Base-by-base conservation (phyloP, 345 rosid species). In the Rhizophora apiculata region DNA sequence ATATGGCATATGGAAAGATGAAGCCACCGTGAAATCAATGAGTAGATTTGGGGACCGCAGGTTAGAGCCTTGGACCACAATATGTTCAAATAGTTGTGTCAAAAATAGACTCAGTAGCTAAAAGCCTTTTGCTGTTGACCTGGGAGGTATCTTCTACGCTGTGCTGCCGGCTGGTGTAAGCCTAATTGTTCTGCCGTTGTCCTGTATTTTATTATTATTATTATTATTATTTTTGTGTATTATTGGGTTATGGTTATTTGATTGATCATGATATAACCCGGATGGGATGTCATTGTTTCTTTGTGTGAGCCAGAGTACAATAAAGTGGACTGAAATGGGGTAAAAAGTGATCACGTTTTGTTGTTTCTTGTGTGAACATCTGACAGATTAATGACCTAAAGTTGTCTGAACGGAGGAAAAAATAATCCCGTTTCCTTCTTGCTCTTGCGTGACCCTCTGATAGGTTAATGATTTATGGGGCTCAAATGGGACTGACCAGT, bases 1-100 rank as follows among this genome's bases (percentile, higher is more conserved):
- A 29, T 76, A 74, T 65, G 97, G 98, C 65, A 72, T 90, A 46
- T 79, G 77, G 88, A 88, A 92, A 68, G 91, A 92, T 74, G 91
- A 90, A 82, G 96, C 89, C 69, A 88, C 83, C 0, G 92, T 92
- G 73, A 88, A 90, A 88, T 90, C 99, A 64, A 95, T 92, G 96
- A 88, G 98, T 83, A 86, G 99, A 87, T 82, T 79, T 49, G 98
- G 99, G 68, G 88, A 95, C 71, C 81, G 71, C 84, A 90, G 99
- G 99, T 92, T 72, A 53, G 57, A 56, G 59, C 34, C 54, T 65
- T 9, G 13, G 39, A 60, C 60, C 51, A 53, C 56, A 30, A 26
- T 55, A 65, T 21, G 62, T 67, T 60, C 31, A 39, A 3, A 22
- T 18, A 34, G 3, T 21, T 55, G 15, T 36, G 62, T 9, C 52